Conservation (phyloP, 2,329 filamentous ascomycete genomes). For the Aureobasidium sp. region DNA sequence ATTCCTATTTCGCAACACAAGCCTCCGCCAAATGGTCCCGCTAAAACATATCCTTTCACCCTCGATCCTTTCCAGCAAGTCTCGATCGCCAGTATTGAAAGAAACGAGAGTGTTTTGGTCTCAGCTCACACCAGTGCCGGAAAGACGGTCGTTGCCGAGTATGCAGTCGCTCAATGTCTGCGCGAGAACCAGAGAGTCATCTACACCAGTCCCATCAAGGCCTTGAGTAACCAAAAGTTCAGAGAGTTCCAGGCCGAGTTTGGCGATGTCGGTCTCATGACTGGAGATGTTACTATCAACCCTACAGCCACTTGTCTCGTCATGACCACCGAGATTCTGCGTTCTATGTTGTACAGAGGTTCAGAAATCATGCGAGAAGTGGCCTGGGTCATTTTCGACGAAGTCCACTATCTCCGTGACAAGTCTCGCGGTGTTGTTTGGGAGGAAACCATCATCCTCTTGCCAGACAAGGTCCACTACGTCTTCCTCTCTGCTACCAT, state of each 20-base stretch:
- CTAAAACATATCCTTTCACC: conserved; percentile 76
- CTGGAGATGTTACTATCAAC: conserved; percentile 98
- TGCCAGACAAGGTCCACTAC: conserved; percentile 97
- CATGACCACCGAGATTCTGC: conserved; percentile 99
- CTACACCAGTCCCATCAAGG: conserved; percentile 98
- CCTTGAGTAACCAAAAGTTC: conserved; percentile 97
- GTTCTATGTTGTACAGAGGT: conserved; percentile 95
- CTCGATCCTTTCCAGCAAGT: conserved; percentile 97
- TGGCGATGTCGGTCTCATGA: conserved; percentile 96
- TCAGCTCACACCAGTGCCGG: conserved; percentile 96
- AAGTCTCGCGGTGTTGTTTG: conserved; percentile 91
- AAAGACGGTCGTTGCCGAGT: conserved; percentile 97
- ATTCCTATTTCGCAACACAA: conserved; percentile 92
- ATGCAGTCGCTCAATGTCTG: conserved; percentile 93
- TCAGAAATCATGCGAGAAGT: conserved; percentile 99
- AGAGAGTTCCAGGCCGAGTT: conserved; percentile 93
- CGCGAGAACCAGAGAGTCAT: conserved; percentile 98
- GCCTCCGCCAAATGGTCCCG: conserved; percentile 68
- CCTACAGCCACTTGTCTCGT: conserved; percentile 95
- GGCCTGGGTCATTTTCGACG: conserved; percentile 96
- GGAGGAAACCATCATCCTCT: conserved; percentile 97
- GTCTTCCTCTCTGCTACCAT: conserved; percentile 98
- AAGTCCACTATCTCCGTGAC: conserved; percentile 97
- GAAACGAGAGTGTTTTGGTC: conserved; percentile 91
- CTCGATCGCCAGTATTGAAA: conserved; percentile 87